Evolutionary conservation across 306 rosid species (phyloP).

Genomic region (Acacia acuminata): DNA sequence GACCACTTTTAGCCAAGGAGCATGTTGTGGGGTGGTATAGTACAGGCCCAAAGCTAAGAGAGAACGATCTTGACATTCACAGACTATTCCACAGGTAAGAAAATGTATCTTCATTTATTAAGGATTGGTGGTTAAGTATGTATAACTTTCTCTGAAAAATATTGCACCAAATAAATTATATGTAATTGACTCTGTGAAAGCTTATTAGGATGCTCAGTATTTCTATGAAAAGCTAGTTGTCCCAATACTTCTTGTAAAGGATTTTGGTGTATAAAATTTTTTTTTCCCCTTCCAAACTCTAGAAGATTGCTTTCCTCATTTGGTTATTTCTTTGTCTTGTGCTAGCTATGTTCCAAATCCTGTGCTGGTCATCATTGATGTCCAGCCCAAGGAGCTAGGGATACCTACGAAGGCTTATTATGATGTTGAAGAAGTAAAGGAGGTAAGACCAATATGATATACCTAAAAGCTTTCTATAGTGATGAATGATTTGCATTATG

Average conservation of each 20-base stretch:
- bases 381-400: constrained; percentile 75
- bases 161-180: background rate
- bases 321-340: background rate
- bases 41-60: constrained; percentile 73
- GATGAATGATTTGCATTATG: background rate
- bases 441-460: constrained; percentile 30
- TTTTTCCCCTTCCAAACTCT: background rate
- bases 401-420: constrained; percentile 77
- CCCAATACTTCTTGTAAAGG: background rate
- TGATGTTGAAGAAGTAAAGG: constrained; percentile 74
- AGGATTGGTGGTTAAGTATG: background rate
- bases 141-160: background rate
- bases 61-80: constrained; percentile 72
- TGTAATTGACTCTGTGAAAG: background rate
- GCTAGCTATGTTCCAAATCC: constrained; percentile 85
- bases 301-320: background rate
- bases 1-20: constrained; percentile 58
- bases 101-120: background rate
- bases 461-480: background rate
- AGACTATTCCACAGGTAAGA: constrained; percentile 58
- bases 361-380: constrained; percentile 86
- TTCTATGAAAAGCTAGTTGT: background rate
- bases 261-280: background rate
- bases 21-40: constrained; percentile 79
- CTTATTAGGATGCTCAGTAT: background rate